Conservation (phyloP, 306 rosid species). For the Lathyrus sativus region DNA sequence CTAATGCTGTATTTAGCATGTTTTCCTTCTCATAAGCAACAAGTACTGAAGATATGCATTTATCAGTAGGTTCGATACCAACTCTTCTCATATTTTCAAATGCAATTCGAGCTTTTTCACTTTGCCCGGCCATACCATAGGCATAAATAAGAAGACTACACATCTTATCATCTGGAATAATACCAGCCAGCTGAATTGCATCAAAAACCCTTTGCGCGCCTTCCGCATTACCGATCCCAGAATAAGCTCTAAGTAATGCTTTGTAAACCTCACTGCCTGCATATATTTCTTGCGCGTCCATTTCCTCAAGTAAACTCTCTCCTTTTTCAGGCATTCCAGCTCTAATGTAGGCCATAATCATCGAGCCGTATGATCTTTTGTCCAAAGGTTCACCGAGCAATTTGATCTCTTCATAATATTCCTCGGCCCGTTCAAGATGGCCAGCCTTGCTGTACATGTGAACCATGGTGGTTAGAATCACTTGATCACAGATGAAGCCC, state of each 20-base stretch:
- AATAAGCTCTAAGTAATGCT: slow-evolving; percentile 82
- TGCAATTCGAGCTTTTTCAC: slow-evolving; percentile 57
- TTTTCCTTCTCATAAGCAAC: slow-evolving; percentile 73
- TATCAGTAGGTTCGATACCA: slow-evolving; percentile 70
- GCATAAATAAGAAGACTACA: slow-evolving; percentile 78
- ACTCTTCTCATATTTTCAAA: slow-evolving; percentile 84
- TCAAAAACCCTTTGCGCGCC: slow-evolving; percentile 87
- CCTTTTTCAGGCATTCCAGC: slow-evolving; percentile 76
- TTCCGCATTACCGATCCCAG: slow-evolving; percentile 61
- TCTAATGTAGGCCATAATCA: slow-evolving; percentile 86
- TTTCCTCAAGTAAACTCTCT: slow-evolving; percentile 67
- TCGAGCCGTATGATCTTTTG: slow-evolving; percentile 79
- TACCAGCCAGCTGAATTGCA: slow-evolving; percentile 78
- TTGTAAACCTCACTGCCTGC: slow-evolving; percentile 88
- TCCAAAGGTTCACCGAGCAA: slow-evolving; percentile 71
- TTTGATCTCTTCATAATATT: slow-evolving; percentile 79
- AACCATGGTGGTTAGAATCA: slow-evolving; percentile 74
- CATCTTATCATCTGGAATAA: slow-evolving; percentile 70
- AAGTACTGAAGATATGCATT: slow-evolving; percentile 67
- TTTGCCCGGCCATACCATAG: slow-evolving; percentile 61
- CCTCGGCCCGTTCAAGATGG: slow-evolving; percentile 59
- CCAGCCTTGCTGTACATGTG: slow-evolving; percentile 87
- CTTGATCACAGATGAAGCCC: slow-evolving; percentile 75
- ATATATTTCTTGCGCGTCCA: slow-evolving; percentile 67
- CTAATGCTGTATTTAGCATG: slow-evolving; percentile 60